Evolutionary conservation across 2,329 filamentous ascomycete genomes (phyloP), one percentile per base, ranked within the genome.

Genomic region (Lasiodiplodia sp.): DNA sequence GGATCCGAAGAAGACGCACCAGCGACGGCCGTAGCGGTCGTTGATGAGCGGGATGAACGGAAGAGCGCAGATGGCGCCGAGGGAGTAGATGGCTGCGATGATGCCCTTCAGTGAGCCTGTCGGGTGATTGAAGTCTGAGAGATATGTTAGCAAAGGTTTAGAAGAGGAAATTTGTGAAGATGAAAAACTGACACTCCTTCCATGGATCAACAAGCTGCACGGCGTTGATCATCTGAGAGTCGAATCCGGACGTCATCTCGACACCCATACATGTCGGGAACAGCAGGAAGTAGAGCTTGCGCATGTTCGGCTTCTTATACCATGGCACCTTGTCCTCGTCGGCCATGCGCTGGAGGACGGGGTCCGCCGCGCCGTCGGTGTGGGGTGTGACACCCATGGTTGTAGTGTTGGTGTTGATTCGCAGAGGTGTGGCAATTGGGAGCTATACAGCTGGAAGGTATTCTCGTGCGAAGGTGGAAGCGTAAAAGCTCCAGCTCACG

Each of bases 331-430:
- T 72, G 34, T 83, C 81, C 66, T 79, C 73, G 28, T 80, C 75
- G 14, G 82, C 79, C 57, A 83, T 73, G 62, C 77, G 77, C 37
- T 80, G 80, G 68, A 83, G 70, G 56, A 82, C 71, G 18, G 80
- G 80, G 67, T 82, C 81, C n/a, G 77, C 73, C 49, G 67, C 73
- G 47, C 73, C 75, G 69, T 73, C 70, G 58, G 70, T 68, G 67
- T 67, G 67, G 31, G 74, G 74, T 69, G 74, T 40, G 70, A 77
- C 69, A 56, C 68, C 74, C 75, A 78, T 77, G 69, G 63, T 73
- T 56, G 28, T 25, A 8, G 44, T 23, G 18, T 31, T 37, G 16
- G 40, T 12, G n/a, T 34, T 3, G 44, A 34, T 18, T 2, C 23
- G 18, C 25, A 62, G 23, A 12, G 38, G 21, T 7, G 23, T 4